phyloP scores from a whole-genome alignment of 2,329 filamentous ascomycete genomes.

The Arachnomyces sp. region DNA sequence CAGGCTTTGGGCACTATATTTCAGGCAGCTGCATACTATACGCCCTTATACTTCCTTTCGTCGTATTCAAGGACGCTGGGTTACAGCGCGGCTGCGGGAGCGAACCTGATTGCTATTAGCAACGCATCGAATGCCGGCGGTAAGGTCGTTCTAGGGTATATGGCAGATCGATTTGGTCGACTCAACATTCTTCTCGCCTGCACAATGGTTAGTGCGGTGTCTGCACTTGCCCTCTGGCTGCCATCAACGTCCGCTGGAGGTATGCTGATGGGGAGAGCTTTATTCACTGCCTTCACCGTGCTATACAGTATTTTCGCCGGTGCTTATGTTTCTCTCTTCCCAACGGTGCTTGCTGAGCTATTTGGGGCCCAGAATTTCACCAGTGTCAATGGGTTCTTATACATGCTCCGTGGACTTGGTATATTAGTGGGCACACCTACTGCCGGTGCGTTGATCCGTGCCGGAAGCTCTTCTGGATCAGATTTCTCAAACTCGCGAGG shows the following conservation, averaged over 20 bases:
- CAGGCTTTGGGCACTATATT: slow-evolving; percentile 30
- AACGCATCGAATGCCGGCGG: slow-evolving; percentile 34
- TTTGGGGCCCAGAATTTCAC: slow-evolving; percentile 34
- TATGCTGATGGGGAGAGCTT: slow-evolving; percentile 2
- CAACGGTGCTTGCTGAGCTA: slow-evolving; percentile 31
- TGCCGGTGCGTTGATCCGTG: slow-evolving; percentile 10
- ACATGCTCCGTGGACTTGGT: slow-evolving; percentile 32
- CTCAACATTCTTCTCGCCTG: slow-evolving; percentile 15
- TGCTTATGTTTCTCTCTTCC: slow-evolving; percentile 33
- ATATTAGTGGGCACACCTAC: slow-evolving; percentile 33
- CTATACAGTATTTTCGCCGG: slow-evolving; percentile 32
- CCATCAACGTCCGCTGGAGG: slow-evolving; percentile 8
- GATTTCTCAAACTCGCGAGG: no score
- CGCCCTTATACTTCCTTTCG: slow-evolving; percentile 33
- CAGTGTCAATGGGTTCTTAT: slow-evolving; percentile 32
- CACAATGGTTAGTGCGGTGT: slow-evolving; percentile 14
- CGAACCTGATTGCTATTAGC: slow-evolving; percentile 33
- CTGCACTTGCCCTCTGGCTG: slow-evolving; percentile 23
- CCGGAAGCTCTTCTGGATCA: no score
- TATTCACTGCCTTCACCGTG: slow-evolving; percentile 26
- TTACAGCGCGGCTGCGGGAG: slow-evolving; percentile 27
- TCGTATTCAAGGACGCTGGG: slow-evolving; percentile 33
- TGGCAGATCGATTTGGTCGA: slow-evolving; percentile 32
- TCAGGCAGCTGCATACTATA: slow-evolving; percentile 33
- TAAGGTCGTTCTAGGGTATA: slow-evolving; percentile 31